Evolutionary conservation across 2,329 filamentous ascomycete species (phyloP).

Genomic region (Trichoderma cornu-damae): DNA sequence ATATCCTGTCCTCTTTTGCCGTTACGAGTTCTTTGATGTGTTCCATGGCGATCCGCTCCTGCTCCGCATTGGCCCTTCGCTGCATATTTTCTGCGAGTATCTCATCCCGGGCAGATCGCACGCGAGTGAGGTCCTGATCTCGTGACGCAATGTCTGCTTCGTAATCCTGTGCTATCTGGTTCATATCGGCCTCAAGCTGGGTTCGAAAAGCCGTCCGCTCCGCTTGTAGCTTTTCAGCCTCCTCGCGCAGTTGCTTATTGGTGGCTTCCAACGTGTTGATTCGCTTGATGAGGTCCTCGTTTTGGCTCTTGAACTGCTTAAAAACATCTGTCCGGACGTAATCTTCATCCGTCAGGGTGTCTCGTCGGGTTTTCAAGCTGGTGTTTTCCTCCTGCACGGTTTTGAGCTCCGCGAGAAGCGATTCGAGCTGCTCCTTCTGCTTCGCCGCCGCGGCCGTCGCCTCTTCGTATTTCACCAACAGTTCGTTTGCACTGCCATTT

Average conservation of each 20-base stretch:
- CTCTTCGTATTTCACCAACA: slow-evolving; percentile 73
- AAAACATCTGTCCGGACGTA: slow-evolving; percentile 90
- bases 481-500: slow-evolving; percentile 56
- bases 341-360: slow-evolving; percentile 81
- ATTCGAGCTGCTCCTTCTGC: slow-evolving; percentile 82
- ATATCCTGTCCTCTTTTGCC: slow-evolving; percentile 75
- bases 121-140: slow-evolving; percentile 79
- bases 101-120: slow-evolving; percentile 81
- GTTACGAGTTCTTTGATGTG: slow-evolving; percentile 76
- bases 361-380: slow-evolving; percentile 60
- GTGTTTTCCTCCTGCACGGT: slow-evolving; percentile 73
- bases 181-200: slow-evolving; percentile 75
- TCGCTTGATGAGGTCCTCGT: slow-evolving; percentile 87
- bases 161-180: slow-evolving; percentile 66
- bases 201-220: slow-evolving; percentile 78
- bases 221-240: slow-evolving; percentile 76
- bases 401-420: slow-evolving; percentile 71
- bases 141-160: slow-evolving; percentile 75
- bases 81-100: slow-evolving; percentile 74
- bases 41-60: slow-evolving; percentile 62
- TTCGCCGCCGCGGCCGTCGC: slow-evolving; percentile 70
- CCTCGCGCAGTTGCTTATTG: slow-evolving; percentile 78
- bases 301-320: slow-evolving; percentile 82
- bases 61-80: slow-evolving; percentile 72
- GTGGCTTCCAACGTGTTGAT: slow-evolving; percentile 88